Evolutionary conservation across 2,329 filamentous ascomycete genomes (phyloP), one percentile per base, ranked within the genome.

Genomic region (Colletotrichum sp.): DNA sequence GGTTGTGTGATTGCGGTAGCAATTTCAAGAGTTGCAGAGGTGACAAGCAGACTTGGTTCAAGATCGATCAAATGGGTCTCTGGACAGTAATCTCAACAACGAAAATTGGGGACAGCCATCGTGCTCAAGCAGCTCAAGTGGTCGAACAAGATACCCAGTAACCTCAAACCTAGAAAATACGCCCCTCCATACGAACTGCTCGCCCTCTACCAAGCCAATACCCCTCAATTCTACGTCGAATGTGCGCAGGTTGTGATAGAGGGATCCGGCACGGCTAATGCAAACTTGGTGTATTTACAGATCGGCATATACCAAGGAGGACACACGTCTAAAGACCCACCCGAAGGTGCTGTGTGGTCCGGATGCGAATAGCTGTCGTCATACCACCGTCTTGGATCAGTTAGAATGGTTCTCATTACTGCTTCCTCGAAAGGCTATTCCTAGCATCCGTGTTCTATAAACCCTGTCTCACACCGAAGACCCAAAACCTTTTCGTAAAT

Each of bases 111-210:
- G 16, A 88, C 87, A 1, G 88, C 86, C 3, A 76, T 85, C 7
- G 86, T 91, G 64, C 79, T 85, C 39, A 57, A 73, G 65, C 34
- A 63, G 32, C 71, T 69, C 65, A 69, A 87, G 74, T 91, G 87
- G 86, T 88, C 88, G 5, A 87, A 85, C 82, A 89, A 83, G 16
- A 88, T 92, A 76, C 90, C 90, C 3, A 80, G 83, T 21, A 84
- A 81, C 55, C 84, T 91, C 13, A 87, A 87, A 24, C 83, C 90
- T 2, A 89, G 90, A 66, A 88, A 89, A 81, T 91, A 92, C 80
- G 85, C 91, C 74, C 87, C 91, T 81, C 86, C 89, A 71, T 89
- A 91, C 81, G 90, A 92, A 84, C 83, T 91, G 72, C 84, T 91
- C 52, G 90, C 90, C 62, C 85, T 91, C 5, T 89, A 91, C 81